Evolutionary conservation across 2,329 filamentous ascomycete species (phyloP).

Genomic region (Alternaria burnsii): DNA sequence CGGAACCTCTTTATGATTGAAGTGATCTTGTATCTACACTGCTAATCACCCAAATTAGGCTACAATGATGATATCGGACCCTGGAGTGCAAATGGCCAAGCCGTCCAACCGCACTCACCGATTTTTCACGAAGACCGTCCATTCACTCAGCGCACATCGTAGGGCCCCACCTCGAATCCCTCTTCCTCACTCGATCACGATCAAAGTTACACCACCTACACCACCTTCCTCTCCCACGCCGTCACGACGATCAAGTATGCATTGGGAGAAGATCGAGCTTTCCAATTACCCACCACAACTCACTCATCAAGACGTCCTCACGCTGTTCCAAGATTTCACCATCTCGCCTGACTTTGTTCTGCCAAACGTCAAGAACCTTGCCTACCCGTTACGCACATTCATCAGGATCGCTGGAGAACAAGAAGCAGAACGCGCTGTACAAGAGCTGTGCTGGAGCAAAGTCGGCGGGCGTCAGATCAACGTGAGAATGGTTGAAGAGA

Average conservation of each 20-base stretch:
- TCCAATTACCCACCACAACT: constrained; percentile 20
- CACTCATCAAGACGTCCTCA: constrained; percentile 13
- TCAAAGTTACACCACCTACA: background rate
- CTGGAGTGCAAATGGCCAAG: background rate
- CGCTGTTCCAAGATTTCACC: constrained; percentile 17
- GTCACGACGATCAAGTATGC: background rate
- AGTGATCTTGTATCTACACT: background rate
- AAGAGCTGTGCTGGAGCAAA: constrained; percentile 11
- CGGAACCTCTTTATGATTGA: background rate
- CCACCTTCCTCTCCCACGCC: background rate
- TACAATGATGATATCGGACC: background rate
- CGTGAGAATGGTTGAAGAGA: constrained; percentile 9
- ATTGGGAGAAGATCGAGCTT: constrained; percentile 17
- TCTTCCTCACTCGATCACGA: background rate
- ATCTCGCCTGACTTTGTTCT: constrained; percentile 18
- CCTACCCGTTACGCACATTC: constrained; percentile 18
- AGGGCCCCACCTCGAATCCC: constrained; percentile 7
- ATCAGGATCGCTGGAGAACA: constrained; percentile 12
- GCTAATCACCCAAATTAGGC: background rate
- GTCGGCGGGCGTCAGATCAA: constrained; percentile 9
- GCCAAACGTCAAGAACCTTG: constrained; percentile 11
- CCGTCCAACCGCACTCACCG: background rate
- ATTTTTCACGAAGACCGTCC: constrained; percentile 10
- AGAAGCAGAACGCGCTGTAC: constrained; percentile 16
- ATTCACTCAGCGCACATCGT: constrained; percentile 6